Evolutionary conservation across 106 monocot genomes (phyloP), one percentile per base, ranked within the genome.

Genomic region (Allium fistulosum): DNA sequence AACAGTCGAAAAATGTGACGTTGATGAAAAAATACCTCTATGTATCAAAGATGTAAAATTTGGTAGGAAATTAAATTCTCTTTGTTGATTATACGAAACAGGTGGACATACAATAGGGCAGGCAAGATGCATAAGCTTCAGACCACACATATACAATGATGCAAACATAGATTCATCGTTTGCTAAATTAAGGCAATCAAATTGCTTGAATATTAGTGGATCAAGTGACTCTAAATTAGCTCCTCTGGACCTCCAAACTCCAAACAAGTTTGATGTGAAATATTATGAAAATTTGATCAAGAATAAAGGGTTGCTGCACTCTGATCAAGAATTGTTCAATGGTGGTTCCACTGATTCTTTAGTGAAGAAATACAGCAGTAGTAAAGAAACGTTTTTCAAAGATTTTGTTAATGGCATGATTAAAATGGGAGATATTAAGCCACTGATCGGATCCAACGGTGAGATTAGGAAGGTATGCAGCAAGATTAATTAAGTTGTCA

Each of bases 81-180:
- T 22, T 22, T 22, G 2, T 11, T 61, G 18, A 61, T 18, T 9
- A 18, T 16, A 16, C 61, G 9, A 9, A 11, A 22, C 63, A 10
- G 69, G 69, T n/a, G 69, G 57, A n/a, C 69, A 70, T 48, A 70
- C 57, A 6, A 70, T 70, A 13, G 69, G 69, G 9, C 11, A 46
- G 45, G 69, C 69, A 12, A 28, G 57, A 58, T 70, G 69, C 58
- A 51, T 9, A 5, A 47, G 47, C 1, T 70, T 70, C 58, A 56
- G 69, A 15, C 11, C 15, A 7, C 12, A 58, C 26, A 70, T 70
- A 37, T 70, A 70, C 69, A 70, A 70, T 16, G 69, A 70, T 11
- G 46, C 69, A 8, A 70, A 70, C 57, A 70, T 70, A 11, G 57
- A 70, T 11, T 17, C 69, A 2, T 37, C 26, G 7, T 70, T 46